A percentile compares a stretch with the other conserved stretches of the same genome.
Evolutionary conservation across 129 eudicot genomes (phyloP).

Genomic region (Artemisia tridentata): DNA sequence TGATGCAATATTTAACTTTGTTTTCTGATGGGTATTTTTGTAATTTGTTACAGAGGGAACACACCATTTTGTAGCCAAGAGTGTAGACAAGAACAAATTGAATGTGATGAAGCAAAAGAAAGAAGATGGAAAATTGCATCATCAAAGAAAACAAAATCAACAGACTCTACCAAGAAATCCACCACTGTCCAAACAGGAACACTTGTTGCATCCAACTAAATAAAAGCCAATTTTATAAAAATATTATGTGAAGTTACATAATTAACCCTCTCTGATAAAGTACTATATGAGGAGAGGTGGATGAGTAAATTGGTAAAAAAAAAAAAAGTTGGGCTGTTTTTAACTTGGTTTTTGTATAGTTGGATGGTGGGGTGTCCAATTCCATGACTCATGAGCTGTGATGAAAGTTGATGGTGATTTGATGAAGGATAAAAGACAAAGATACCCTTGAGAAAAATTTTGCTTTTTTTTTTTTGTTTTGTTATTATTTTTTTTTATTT

Average conservation of each 20-base stretch:
- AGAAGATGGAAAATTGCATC: conserved; percentile 55
- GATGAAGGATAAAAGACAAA: conserved; percentile 26
- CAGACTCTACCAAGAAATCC: conserved; percentile 48
- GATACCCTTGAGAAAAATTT: conserved; percentile 35
- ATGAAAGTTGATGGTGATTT: conserved; percentile 4
- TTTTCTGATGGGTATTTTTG: conserved; percentile 28
- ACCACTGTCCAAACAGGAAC: conserved; percentile 65
- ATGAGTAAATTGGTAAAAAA: conserved; percentile 20
- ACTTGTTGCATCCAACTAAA: conserved; percentile 49
- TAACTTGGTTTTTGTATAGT: conserved; percentile 26
- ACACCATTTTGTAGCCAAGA: conserved; percentile 96
- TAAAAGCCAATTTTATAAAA: conserved; percentile 5
- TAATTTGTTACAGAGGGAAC: conserved; percentile 59
- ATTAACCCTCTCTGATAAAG: conserved; percentile 30
- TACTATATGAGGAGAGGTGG: conserved; percentile 30
- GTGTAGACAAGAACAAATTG: conserved; percentile 94
- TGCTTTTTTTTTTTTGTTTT: conserved; percentile 17
- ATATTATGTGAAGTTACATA: conserved; percentile 32
- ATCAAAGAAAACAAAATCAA: conserved; percentile 53
- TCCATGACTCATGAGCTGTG: background rate
- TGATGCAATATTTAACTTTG: background rate
- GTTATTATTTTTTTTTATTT: conserved; percentile 7
- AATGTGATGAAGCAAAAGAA: conserved; percentile 72
- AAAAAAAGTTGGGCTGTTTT: conserved; percentile 4
- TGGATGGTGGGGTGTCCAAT: background rate